These are phyloP conservation scores for Aspergillus hortae DNA, from an alignment of 2,329 filamentous ascomycete genomes.

Conservation along the genomic window DNA sequence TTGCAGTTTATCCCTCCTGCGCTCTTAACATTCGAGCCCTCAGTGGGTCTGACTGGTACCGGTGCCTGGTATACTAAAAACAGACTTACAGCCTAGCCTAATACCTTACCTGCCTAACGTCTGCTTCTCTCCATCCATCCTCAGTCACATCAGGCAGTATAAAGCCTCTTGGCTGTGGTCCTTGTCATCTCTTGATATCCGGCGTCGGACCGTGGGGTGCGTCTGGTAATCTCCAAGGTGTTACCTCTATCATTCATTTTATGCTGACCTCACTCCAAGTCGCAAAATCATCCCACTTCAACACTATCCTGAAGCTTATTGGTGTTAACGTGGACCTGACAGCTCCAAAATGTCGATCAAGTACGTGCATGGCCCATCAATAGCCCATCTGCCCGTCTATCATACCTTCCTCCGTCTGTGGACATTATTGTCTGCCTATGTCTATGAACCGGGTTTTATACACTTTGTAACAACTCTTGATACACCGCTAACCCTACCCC, in stretches of 20 bases:
- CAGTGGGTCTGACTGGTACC: not conserved
- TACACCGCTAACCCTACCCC: not conserved
- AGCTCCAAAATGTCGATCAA: slow-evolving; percentile 38
- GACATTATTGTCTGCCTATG: not conserved
- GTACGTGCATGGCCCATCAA: slow-evolving; percentile 26
- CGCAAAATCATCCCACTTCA: too few relatives aligned
- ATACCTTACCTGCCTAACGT: not conserved
- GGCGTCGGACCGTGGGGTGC: too few relatives aligned
- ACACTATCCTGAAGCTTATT: too few relatives aligned
- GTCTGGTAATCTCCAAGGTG: too few relatives aligned
- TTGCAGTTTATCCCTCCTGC: too few relatives aligned
- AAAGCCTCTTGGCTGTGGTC: too few relatives aligned
- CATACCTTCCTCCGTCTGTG: not conserved
- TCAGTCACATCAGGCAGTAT: too few relatives aligned
- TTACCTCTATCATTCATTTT: too few relatives aligned
- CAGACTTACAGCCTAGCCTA: not conserved
- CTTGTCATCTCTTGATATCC: too few relatives aligned
- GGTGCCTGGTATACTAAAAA: not conserved
- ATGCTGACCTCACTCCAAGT: too few relatives aligned
- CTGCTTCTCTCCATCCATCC: not conserved
- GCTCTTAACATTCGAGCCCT: not conserved
- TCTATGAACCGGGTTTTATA: not conserved
- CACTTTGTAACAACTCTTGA: not conserved
- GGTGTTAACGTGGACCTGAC: too few relatives aligned
- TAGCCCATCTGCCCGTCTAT: slow-evolving; percentile 1